Conservation (phyloP, 1,284 basidiomycete genomes). For the Pseudozyma sp. region DNA sequence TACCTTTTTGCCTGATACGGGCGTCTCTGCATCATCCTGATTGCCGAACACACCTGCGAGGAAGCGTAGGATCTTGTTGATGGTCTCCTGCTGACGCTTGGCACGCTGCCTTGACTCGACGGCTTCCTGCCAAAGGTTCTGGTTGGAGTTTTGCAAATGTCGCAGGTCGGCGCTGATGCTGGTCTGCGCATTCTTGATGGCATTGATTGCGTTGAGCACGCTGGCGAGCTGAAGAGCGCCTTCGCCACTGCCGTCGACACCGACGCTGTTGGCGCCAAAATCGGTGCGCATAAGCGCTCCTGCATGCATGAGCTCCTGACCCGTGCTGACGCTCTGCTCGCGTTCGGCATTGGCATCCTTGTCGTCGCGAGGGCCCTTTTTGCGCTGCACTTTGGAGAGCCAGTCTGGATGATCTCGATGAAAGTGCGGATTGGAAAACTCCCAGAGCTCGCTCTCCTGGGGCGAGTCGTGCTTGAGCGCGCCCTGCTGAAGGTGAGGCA, state of each 20-base stretch:
- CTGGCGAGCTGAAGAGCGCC: slow-evolving; percentile 57
- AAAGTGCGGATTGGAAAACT: slow-evolving; percentile 92
- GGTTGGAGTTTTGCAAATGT: slow-evolving; percentile 87
- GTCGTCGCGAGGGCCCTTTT: slow-evolving; percentile 68
- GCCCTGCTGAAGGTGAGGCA: slow-evolving; percentile 89
- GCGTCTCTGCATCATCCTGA: slow-evolving; percentile 66
- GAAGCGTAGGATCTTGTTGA: slow-evolving; percentile 93
- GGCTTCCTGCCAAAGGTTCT: slow-evolving; percentile 91
- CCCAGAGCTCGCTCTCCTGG: slow-evolving; percentile 85
- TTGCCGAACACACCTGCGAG: slow-evolving; percentile 90
- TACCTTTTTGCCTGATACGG: slow-evolving; percentile 28
- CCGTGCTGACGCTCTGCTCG: slow-evolving; percentile 24
- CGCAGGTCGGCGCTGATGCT: slow-evolving; percentile 88
- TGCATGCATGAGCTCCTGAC: slow-evolving; percentile 39
- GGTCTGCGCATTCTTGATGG: slow-evolving; percentile 90
- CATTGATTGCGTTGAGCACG: slow-evolving; percentile 83
- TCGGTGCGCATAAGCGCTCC: slow-evolving; percentile 56
- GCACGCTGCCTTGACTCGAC: slow-evolving; percentile 81
- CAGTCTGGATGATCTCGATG: slow-evolving; percentile 88
- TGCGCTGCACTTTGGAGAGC: slow-evolving; percentile 86
- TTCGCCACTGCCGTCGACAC: slow-evolving; percentile 11
- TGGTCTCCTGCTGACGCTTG: slow-evolving; percentile 94
- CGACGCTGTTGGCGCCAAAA: slow-evolving; percentile 24
- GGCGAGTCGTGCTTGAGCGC: slow-evolving; percentile 74
- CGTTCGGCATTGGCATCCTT: slow-evolving; percentile 38